A percentile compares a stretch with the other conserved stretches of the same genome.
These are phyloP conservation scores for Guyanaporus albipodus DNA, from an alignment of 768 basidiomycete genomes.

Conservation along the genomic window DNA sequence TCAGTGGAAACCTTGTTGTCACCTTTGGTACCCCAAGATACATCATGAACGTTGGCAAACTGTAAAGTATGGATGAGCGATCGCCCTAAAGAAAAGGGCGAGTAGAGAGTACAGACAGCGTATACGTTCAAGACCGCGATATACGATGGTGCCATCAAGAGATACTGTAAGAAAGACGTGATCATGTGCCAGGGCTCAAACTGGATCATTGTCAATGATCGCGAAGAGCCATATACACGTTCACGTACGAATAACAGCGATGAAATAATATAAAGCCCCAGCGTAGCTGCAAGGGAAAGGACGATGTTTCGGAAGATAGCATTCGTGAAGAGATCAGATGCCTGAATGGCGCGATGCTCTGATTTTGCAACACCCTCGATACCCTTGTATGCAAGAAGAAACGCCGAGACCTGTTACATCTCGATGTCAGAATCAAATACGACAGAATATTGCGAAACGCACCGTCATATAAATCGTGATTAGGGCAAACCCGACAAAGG, in stretches of 20 bases:
- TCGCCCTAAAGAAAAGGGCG: neutral
- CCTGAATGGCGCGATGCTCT: conserved; percentile 43
- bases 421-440: conserved; percentile 1
- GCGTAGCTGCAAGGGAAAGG: conserved; percentile 79
- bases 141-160: conserved; percentile 90
- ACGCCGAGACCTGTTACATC: conserved; percentile 56
- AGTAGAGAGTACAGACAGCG: conserved; percentile 40
- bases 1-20: conserved; percentile 84
- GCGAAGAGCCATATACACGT: neutral
- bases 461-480: conserved; percentile 98
- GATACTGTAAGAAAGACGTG: conserved; percentile 91
- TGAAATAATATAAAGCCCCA: conserved; percentile 82
- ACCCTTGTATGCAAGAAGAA: conserved; percentile 81
- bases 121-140: conserved; percentile 93
- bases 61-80: conserved; percentile 22
- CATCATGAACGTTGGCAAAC: conserved; percentile 88
- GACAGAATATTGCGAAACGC: conserved; percentile 19
- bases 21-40: conserved; percentile 96
- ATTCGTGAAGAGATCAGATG: conserved; percentile 70
- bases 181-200: conserved; percentile 99
- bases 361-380: conserved; percentile 54
- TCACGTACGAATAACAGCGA: conserved; percentile 78
- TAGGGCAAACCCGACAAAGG: conserved; percentile 83
- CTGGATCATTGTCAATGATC: conserved; percentile 34
- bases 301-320: conserved; percentile 83